Conservation (phyloP, 2,329 filamentous ascomycete genomes). For the Rutstroemia sp. region DNA sequence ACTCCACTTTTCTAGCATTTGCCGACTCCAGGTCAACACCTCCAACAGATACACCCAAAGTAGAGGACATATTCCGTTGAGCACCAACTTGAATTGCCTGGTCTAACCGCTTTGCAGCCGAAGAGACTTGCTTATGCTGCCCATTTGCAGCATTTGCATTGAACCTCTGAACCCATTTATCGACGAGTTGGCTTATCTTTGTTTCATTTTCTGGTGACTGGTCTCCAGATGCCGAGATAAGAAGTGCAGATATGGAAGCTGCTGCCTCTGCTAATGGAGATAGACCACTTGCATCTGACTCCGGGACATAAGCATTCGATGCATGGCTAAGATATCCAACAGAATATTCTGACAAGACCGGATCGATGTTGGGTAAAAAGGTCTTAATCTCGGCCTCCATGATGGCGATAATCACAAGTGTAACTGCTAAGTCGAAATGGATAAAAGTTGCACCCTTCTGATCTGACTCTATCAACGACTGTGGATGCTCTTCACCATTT, state of each 20-base stretch:
- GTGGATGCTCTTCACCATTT: background rate
- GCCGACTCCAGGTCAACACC: slow-evolving; percentile 90
- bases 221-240: slow-evolving; percentile 88
- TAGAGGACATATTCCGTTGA: slow-evolving; percentile 93
- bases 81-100: slow-evolving; percentile 92
- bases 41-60: slow-evolving; percentile 75
- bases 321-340: slow-evolving; percentile 93
- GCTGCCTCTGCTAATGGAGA: slow-evolving; percentile 83
- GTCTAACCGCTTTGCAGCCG: slow-evolving; percentile 76
- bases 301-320: slow-evolving; percentile 71
- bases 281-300: slow-evolving; percentile 59
- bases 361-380: slow-evolving; percentile 80
- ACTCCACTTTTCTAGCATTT: slow-evolving; percentile 89
- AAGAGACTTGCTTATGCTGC: slow-evolving; percentile 62
- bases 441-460: background rate
- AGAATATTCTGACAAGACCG: slow-evolving; percentile 83
- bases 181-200: slow-evolving; percentile 74
- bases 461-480: background rate
- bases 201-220: slow-evolving; percentile 63
- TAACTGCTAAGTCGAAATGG: background rate
- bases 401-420: background rate
- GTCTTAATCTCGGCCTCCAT: slow-evolving; percentile 89
- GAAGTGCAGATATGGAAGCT: slow-evolving; percentile 73
- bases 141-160: slow-evolving; percentile 66
- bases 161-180: slow-evolving; percentile 82